Conservation (phyloP, 2,329 filamentous ascomycete genomes). For the Zymoseptoria crescenta region DNA sequence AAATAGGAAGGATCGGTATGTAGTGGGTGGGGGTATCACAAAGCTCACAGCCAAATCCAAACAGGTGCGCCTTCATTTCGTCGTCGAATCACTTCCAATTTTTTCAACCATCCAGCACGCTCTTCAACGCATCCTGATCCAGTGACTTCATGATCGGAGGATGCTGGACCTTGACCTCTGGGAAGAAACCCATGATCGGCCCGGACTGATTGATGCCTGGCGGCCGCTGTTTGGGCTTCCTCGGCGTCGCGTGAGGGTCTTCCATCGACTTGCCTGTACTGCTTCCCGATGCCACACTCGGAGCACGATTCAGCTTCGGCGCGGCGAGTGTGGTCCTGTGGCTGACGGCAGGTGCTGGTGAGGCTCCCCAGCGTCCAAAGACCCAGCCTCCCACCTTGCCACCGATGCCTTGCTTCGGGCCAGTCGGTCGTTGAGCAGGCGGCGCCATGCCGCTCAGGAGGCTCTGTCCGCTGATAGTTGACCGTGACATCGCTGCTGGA, state of each 20-base stretch:
- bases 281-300: slow-evolving; percentile 14
- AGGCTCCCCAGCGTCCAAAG: slow-evolving; percentile 54
- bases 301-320: slow-evolving; percentile 9
- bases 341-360: slow-evolving; percentile 35
- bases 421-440: slow-evolving; percentile 17
- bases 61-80: background rate
- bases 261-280: slow-evolving; percentile 11
- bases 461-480: slow-evolving; percentile 21
- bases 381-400: slow-evolving; percentile 59
- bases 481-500: slow-evolving; percentile 35
- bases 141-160: slow-evolving; percentile 51
- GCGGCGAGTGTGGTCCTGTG: slow-evolving; percentile 5
- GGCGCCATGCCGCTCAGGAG: slow-evolving; percentile 29
- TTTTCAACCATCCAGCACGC: slow-evolving; percentile 15
- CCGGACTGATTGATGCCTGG: slow-evolving; percentile 75
- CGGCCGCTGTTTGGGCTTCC: slow-evolving; percentile 40
- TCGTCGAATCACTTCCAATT: background rate
- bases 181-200: slow-evolving; percentile 62
- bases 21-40: background rate
- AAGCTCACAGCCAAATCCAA: background rate
- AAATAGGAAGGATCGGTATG: background rate
- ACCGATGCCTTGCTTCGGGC: slow-evolving; percentile 31
- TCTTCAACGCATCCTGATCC: slow-evolving; percentile 51
- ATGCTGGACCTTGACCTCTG: slow-evolving; percentile 45
- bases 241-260: slow-evolving; percentile 29